A percentile compares a stretch with the other conserved stretches of the same genome.
Conservation (phyloP, 2,329 filamentous ascomycete species). For the Sporothrix variecibatus region DNA sequence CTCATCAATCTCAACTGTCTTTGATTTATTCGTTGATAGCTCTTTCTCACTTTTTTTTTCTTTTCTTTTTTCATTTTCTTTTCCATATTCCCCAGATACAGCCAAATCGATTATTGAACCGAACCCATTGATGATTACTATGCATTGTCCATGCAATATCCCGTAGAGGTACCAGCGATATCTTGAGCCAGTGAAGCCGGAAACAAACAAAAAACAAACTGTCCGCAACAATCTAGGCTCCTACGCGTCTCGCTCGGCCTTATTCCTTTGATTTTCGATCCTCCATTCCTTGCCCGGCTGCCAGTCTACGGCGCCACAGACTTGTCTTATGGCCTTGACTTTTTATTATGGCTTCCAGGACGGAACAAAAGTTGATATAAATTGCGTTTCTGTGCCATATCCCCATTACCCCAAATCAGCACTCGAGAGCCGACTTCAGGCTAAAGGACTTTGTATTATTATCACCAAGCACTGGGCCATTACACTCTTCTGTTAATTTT, state of each 20-base stretch:
- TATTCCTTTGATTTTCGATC: not conserved
- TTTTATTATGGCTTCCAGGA: not conserved
- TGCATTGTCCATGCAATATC: not conserved
- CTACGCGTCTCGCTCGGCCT: not conserved
- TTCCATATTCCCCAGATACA: slow-evolving; percentile 16
- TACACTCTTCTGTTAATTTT: not conserved
- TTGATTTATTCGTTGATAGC: not conserved
- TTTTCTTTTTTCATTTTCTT: not conserved
- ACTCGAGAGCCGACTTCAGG: not conserved
- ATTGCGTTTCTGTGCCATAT: not conserved
- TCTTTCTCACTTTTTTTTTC: not conserved
- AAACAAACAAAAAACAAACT: not conserved
- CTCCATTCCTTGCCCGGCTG: not conserved
- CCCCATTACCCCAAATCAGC: not conserved
- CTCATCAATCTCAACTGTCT: not conserved
- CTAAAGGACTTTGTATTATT: not conserved
- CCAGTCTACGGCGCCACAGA: not conserved
- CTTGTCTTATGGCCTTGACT: not conserved
- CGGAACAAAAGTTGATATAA: not conserved
- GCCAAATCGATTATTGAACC: not conserved
- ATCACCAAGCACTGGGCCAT: not conserved
- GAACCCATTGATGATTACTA: not conserved
- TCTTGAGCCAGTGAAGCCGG: not conserved
- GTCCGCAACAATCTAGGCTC: not conserved
- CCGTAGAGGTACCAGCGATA: not conserved